Conservation (phyloP, 768 basidiomycete genomes). For the Gyrodon lividus region DNA sequence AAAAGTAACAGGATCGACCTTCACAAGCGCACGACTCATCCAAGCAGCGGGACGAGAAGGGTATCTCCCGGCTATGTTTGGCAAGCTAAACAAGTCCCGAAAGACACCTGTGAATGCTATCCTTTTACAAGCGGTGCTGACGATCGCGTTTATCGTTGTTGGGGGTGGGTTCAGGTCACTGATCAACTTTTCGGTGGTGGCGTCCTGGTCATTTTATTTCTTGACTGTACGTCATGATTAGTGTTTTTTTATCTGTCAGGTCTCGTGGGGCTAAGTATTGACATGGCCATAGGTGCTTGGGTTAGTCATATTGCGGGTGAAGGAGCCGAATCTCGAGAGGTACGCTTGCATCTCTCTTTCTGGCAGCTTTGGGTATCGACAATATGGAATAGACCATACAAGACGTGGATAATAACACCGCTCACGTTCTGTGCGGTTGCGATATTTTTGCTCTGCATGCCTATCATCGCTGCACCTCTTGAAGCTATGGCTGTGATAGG, state of each 20-base stretch:
- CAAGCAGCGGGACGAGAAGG: conserved; percentile 87
- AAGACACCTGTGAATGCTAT: conserved; percentile 90
- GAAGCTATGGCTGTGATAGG: conserved; percentile 87
- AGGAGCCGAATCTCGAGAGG: conserved; percentile 89
- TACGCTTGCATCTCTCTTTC: conserved; percentile 20
- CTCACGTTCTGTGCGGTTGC: conserved; percentile 80
- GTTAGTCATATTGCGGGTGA: conserved; percentile 80
- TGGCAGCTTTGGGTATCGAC: neutral
- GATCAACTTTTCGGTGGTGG: conserved; percentile 87
- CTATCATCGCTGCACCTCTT: conserved; percentile 87
- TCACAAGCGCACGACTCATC: conserved; percentile 80
- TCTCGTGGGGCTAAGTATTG: conserved; percentile 1
- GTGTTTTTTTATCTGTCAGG: neutral
- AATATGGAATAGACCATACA: conserved; percentile 70
- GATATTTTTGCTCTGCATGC: conserved; percentile 76
- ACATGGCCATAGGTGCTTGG: conserved; percentile 66
- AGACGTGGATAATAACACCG: conserved; percentile 88
- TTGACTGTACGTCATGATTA: conserved; percentile 59
- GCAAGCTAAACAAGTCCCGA: conserved; percentile 67
- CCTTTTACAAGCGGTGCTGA: conserved; percentile 71
- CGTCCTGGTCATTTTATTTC: conserved; percentile 86
- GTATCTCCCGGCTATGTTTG: conserved; percentile 83
- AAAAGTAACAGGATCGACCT: conserved; percentile 53
- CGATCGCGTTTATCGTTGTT: conserved; percentile 74
- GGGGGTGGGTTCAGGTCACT: conserved; percentile 89